These are phyloP conservation scores for Gamsiella multidivaricata DNA, from an alignment of 192 early-diverging fungal species.

Conservation along the genomic window DNA sequence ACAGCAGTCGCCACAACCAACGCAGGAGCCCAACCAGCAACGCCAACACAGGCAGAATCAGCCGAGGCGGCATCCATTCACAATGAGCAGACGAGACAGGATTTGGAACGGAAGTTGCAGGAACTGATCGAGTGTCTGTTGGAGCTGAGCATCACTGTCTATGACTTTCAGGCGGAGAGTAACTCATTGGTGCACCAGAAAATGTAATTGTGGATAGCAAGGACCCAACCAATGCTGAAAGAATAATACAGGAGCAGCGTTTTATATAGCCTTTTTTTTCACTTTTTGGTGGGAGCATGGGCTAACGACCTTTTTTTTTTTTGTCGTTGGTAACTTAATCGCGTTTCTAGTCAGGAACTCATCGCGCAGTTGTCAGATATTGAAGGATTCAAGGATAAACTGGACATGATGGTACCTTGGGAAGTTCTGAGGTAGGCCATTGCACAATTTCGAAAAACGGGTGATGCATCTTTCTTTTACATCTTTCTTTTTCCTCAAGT, in stretches of 20 bases:
- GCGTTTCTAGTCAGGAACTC: constrained; percentile 53
- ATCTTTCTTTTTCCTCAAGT: not conserved
- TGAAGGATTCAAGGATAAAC: constrained; percentile 56
- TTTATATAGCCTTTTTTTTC: not conserved
- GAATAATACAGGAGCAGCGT: too few species aligned
- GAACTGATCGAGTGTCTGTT: constrained; percentile 61
- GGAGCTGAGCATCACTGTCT: constrained; percentile 65
- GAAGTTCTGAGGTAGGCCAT: constrained; percentile 68
- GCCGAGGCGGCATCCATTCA: constrained; percentile 1
- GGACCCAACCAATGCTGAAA: too few species aligned
- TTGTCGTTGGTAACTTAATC: too few species aligned
- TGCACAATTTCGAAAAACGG: too few species aligned
- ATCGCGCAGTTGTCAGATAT: constrained; percentile 38
- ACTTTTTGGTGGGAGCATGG: too few species aligned
- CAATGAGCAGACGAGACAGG: constrained; percentile 40
- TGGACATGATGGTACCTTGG: constrained; percentile 60
- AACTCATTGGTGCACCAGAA: constrained; percentile 62
- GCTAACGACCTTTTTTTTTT: too few species aligned
- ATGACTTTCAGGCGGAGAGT: constrained; percentile 63
- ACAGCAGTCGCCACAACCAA: not conserved
- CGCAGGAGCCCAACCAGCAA: not conserved
- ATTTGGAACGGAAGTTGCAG: constrained; percentile 58
- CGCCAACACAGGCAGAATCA: not conserved
- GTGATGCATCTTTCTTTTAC: too few species aligned
- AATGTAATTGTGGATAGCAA: too few species aligned